Conservation (phyloP, 768 basidiomycete genomes). For the Mycena galopus region DNA sequence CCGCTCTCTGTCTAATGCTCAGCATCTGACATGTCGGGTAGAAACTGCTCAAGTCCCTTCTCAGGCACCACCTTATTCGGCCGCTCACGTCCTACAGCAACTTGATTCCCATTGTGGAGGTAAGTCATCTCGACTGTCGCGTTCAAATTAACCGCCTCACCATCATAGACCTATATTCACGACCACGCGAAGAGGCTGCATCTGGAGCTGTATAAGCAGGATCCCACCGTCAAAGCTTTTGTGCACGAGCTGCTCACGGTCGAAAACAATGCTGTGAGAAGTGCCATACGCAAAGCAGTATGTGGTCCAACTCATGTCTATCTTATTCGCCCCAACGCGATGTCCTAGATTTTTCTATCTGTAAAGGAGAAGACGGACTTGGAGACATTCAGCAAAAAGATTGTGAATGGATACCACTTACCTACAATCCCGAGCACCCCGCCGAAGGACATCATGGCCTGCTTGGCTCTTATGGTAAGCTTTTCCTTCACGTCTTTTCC, state of each 20-base stretch:
- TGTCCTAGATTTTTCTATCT: not conserved
- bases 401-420: not conserved
- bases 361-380: not conserved
- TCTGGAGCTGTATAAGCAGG: not conserved
- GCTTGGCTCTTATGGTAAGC: not conserved
- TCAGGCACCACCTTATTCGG: not conserved
- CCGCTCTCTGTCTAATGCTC: not conserved
- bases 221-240: not conserved
- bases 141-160: not conserved
- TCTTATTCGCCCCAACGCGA: not conserved
- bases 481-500: too few species aligned
- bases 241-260: not conserved
- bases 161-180: not conserved
- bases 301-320: not conserved
- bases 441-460: slow-evolving; percentile 1
- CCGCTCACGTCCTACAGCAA: not conserved
- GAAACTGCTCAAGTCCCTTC: slow-evolving; percentile 13
- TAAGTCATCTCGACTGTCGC: not conserved
- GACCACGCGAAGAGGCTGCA: not conserved
- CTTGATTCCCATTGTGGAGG: not conserved
- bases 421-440: not conserved
- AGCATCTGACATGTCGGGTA: not conserved
- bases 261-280: not conserved
- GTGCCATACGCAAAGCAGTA: not conserved
- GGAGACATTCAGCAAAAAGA: not conserved